Evolutionary conservation across 1,284 basidiomycete species (phyloP).

Genomic region (Cystobasidium slooffiae): DNA sequence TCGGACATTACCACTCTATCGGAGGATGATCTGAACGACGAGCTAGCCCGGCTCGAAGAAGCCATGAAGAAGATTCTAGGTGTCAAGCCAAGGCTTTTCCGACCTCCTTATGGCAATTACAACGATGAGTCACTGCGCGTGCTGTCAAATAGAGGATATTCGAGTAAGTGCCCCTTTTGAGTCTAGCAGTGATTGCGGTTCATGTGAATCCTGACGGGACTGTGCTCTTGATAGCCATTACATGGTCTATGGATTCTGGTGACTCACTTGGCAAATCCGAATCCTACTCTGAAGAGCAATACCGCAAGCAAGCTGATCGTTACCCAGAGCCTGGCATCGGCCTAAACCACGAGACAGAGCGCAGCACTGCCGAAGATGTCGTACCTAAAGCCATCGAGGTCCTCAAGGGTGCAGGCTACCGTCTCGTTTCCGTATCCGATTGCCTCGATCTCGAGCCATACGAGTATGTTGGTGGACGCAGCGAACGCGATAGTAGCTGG

Average conservation of each 20-base stretch:
- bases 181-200: background rate
- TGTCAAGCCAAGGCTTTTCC: slow-evolving; percentile 52
- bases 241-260: slow-evolving; percentile 44
- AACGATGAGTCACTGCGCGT: slow-evolving; percentile 47
- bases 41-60: slow-evolving; percentile 48
- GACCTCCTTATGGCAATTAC: slow-evolving; percentile 49
- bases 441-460: slow-evolving; percentile 47
- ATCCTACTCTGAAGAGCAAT: slow-evolving; percentile 21
- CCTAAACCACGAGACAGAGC: slow-evolving; percentile 38
- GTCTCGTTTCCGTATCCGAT: slow-evolving; percentile 47
- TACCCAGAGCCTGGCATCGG: slow-evolving; percentile 44
- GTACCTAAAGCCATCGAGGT: slow-evolving; percentile 46
- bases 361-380: slow-evolving; percentile 29
- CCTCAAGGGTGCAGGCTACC: slow-evolving; percentile 47
- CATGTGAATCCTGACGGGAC: no score
- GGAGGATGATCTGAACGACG: slow-evolving; percentile 47
- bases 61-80: slow-evolving; percentile 54
- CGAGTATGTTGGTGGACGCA: slow-evolving; percentile 28
- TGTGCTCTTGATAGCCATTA: slow-evolving; percentile 16
- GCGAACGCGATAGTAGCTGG: slow-evolving; percentile 29
- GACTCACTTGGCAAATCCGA: slow-evolving; percentile 39
- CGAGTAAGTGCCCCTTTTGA: slow-evolving; percentile 43
- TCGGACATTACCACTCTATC: slow-evolving; percentile 51
- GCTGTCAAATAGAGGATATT: slow-evolving; percentile 51
- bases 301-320: slow-evolving; percentile 25